These are phyloP conservation scores for Suillus paluster DNA, from an alignment of 768 basidiomycete genomes.

Conservation along the genomic window DNA sequence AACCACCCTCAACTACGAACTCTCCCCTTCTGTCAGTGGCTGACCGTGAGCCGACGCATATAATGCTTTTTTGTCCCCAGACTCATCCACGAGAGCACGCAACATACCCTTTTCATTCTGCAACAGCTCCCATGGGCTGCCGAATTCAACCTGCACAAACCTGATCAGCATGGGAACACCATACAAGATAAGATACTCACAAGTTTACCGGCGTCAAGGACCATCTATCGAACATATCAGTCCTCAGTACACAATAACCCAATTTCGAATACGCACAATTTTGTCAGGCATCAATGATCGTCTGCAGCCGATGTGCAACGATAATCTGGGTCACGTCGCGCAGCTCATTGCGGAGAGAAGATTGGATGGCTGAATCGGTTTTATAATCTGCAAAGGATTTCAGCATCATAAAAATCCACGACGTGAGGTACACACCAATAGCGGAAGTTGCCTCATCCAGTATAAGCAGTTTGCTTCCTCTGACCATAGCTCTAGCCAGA, in stretches of 20 bases:
- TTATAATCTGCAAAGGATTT: conserved; percentile 47
- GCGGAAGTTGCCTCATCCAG: conserved; percentile 53
- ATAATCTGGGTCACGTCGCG: conserved; percentile 56
- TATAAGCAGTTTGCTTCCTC: conserved; percentile 60
- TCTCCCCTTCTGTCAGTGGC: neutral
- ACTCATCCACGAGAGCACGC: conserved; percentile 60
- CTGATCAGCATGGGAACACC: conserved; percentile 4
- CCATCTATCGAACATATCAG: conserved; percentile 36
- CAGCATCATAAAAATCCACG: neutral
- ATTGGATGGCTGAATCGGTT: conserved; percentile 62
- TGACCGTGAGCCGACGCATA: conserved; percentile 40
- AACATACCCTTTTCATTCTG: conserved; percentile 54
- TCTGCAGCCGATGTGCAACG: conserved; percentile 61
- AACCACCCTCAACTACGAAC: neutral
- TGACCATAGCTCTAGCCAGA: conserved; percentile 60
- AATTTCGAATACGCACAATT: conserved; percentile 40
- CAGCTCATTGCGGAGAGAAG: conserved; percentile 52
- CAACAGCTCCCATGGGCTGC: conserved; percentile 53
- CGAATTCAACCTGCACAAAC: conserved; percentile 49
- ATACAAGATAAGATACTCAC: conserved; percentile 30
- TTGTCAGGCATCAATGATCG: conserved; percentile 67
- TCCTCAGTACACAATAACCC: conserved; percentile 7
- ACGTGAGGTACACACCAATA: conserved; percentile 3
- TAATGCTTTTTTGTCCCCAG: conserved; percentile 53
- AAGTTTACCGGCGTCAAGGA: conserved; percentile 45